Base-by-base conservation (phyloP, 176 grass and related monocot species). In the Tuctoria greenei region DNA sequence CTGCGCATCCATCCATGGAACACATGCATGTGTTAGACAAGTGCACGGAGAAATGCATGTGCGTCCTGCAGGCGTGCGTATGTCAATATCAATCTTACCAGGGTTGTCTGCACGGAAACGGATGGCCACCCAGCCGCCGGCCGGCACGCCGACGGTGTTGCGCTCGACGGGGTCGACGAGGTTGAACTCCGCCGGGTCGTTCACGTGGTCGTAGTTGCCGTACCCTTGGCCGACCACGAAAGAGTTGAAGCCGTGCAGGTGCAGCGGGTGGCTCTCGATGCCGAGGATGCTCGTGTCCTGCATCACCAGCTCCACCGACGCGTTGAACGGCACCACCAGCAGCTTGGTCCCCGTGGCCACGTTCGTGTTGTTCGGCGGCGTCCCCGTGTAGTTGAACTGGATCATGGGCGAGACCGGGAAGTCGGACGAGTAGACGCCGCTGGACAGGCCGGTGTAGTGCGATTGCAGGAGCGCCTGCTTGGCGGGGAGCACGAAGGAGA, bases 241-340 rank as follows among this genome's bases (percentile, higher is more conserved):
- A 84, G 87, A 96, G 69, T 96, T 92, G 86, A 69, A 92, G 37
- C 92, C 92, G 34, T 96, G 92, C 16, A 96, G 83, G 59, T 96
- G 92, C 36, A 96, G 77, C 0, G 92, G 92, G 84, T 96, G 89
- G 86, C 89, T 96, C 83, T 96, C 92, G 13, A 34, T 31, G 34
- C 89, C 89, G n/a, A 86, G 74, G 23, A 92, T 77, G 66, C 86
- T 87, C 18, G 89, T 96, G 73, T 68, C 92, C 72, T 96, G 89
- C 86, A 96, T 84, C 64, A 96, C 86, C 10, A 92, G 67, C 83
- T 96, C 83, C 69, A 96, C 89, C 11, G 15, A 43, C 26, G 89
- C 11, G 78, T 75, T 78, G 72, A 42, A 93, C 6, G 81, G 77
- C 59, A 93, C 5, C n/a, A 75, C 65, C 14, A 77, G 35, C 16